Percentiles rank a stretch among this genome's conserved stretches.
Evolutionary conservation across 179 eudicot genomes (phyloP).

Genomic region (Amaranthus tricolor): DNA sequence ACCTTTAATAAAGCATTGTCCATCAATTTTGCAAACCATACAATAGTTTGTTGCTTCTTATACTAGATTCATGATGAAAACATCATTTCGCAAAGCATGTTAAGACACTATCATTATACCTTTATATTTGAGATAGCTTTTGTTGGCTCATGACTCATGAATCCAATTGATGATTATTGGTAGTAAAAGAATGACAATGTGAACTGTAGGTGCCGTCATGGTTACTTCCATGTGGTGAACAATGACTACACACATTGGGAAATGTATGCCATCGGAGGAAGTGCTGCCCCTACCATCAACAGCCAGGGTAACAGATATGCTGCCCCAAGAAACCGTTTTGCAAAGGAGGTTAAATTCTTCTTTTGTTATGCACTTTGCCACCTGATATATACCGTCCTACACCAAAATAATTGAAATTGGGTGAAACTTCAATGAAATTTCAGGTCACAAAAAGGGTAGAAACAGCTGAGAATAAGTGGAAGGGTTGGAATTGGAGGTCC

Average conservation of each 20-base stretch:
- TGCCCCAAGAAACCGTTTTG: constrained; percentile 32
- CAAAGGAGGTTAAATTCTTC: constrained; percentile 31
- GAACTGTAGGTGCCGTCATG: constrained; percentile 37
- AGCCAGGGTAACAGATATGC: constrained; percentile 45
- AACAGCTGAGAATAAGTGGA: constrained; percentile 27
- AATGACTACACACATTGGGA: constrained; percentile 48
- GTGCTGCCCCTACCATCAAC: constrained; percentile 41
- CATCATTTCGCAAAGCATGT: too few species aligned
- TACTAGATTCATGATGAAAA: too few species aligned
- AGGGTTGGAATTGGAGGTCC: constrained; percentile 42
- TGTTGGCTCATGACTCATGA: neutral
- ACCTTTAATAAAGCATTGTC: too few species aligned
- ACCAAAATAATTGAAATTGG: neutral
- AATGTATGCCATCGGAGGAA: constrained; percentile 47
- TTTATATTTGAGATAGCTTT: neutral
- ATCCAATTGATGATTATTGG: neutral
- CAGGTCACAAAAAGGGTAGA: constrained; percentile 42
- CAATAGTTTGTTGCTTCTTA: too few species aligned
- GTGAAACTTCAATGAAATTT: neutral
- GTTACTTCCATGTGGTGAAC: constrained; percentile 46
- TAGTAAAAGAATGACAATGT: neutral
- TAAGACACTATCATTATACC: too few species aligned
- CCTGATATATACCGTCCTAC: neutral
- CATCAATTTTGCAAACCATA: too few species aligned
- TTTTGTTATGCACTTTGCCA: neutral